Base-by-base conservation (phyloP, 2,329 filamentous ascomycete genomes). In the Penicillium carneum region DNA sequence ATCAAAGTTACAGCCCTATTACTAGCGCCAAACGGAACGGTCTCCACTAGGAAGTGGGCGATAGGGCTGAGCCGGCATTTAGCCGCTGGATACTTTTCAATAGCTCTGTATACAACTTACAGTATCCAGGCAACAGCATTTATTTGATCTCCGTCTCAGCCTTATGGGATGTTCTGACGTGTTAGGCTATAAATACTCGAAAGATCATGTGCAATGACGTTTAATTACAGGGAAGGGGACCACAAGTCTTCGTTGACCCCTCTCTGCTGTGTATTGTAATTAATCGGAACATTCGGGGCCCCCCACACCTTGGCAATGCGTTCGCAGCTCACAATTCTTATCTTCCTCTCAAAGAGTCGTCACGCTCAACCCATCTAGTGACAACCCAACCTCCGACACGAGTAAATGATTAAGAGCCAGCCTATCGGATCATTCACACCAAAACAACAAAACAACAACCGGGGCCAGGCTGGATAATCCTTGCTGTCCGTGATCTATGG, bases 21-120 rank as follows among this genome's bases (percentile, higher is more conserved):
- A 56, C 57, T 56, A 60, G 57, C 45, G 57, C 45, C 20, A 59
- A 54, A 53, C 38, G 12, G 11, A 11, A 14, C 7, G 29, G 36
- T 20, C 20, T n/a, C 52, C 50, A 53, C 50, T n/a, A 11, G 4
- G 9, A 18, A 16, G 33, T n/a, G n/a, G 10, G 6, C 16, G 16
- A 23, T 60, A 60, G 57, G 57, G 57, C 57, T 60, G 57, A 59
- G 20, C 42, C n/a, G n/a, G 31, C 16, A 51, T 36, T 57, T 54
- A 54, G n/a, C 49, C 48, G 38, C 39, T 31, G 20, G n/a, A 11
- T 20, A 12, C 14, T 16, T 48, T 48, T n/a, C 29, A 34, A 34
- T 11, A 14, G 5, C 7, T 23, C 31, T 36, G 23, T 36, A 20
- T 50, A 50, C 47, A 14, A 33, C 36, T 38, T 26, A 23, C 31